These are phyloP conservation scores for Rosa hybrid DNA, from an alignment of 331 rosid species.

Conservation along the genomic window DNA sequence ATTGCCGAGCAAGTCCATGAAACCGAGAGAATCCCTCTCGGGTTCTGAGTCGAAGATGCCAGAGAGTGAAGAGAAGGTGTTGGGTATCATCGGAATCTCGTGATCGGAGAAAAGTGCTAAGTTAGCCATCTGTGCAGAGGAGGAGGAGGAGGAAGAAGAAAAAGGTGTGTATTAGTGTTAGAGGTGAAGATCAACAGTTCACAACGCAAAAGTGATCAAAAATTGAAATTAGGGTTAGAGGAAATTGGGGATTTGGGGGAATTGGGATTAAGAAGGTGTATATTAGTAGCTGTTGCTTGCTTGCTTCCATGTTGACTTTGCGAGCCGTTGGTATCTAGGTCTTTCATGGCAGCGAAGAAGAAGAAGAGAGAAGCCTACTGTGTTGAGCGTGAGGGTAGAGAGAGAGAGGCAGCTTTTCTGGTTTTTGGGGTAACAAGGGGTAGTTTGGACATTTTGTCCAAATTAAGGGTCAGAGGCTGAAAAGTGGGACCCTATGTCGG, in stretches of 20 bases:
- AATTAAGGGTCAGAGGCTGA: no score
- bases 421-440: no score
- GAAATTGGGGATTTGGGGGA: neutral
- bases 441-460: no score
- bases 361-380: no score
- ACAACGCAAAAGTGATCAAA: neutral
- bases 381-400: no score
- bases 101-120: constrained; percentile 50
- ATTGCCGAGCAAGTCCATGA: constrained; percentile 42
- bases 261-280: no score
- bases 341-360: no score
- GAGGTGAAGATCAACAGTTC: neutral
- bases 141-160: neutral
- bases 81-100: constrained; percentile 41
- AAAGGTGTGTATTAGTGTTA: neutral
- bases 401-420: no score
- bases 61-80: constrained; percentile 22
- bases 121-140: constrained; percentile 22
- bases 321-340: neutral
- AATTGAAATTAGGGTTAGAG: neutral
- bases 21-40: constrained; percentile 25
- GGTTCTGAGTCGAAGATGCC: constrained; percentile 44
- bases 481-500: no score
- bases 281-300: neutral
- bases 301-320: constrained; percentile 7